Percentiles rank a stretch among this genome's conserved stretches.
Conservation (phyloP, 805 yeast genomes). For the Kuraishia ogatae region DNA sequence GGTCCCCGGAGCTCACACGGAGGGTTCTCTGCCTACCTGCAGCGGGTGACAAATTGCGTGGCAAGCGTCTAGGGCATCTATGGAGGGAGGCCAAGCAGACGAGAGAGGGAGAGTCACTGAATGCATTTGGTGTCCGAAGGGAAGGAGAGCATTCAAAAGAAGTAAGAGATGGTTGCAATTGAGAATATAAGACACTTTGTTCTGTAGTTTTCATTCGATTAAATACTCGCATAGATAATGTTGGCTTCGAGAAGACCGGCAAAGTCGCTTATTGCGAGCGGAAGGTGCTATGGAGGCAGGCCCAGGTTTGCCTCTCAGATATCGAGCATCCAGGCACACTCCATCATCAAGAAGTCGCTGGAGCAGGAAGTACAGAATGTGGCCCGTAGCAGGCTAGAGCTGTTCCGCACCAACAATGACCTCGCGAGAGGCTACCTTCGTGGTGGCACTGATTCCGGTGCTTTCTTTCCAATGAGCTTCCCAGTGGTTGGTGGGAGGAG, state of each 20-base stretch:
- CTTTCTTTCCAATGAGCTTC: background rate
- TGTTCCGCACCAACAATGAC: background rate
- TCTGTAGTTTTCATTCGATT: no score
- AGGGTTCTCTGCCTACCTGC: background rate
- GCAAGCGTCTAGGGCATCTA: background rate
- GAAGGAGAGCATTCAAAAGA: no score
- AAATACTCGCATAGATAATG: conserved; percentile 1
- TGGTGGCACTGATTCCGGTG: background rate
- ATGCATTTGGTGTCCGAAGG: no score
- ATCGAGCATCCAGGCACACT: conserved; percentile 11
- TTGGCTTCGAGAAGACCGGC: conserved; percentile 4
- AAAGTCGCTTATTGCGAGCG: background rate
- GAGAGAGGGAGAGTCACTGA: background rate
- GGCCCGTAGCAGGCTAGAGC: conserved; percentile 1
- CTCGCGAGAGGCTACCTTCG: background rate
- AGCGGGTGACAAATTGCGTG: background rate
- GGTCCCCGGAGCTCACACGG: background rate
- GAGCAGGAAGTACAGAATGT: conserved; percentile 7
- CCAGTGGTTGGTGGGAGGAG: background rate
- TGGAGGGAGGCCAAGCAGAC: background rate
- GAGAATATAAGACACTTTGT: no score
- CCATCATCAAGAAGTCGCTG: conserved; percentile 7
- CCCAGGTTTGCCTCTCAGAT: conserved; percentile 8
- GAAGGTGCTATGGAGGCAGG: background rate
- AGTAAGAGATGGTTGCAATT: no score